Base-by-base conservation (phyloP, 495 filamentous ascomycete species). In the Annulohypoxylon maeteangense region DNA sequence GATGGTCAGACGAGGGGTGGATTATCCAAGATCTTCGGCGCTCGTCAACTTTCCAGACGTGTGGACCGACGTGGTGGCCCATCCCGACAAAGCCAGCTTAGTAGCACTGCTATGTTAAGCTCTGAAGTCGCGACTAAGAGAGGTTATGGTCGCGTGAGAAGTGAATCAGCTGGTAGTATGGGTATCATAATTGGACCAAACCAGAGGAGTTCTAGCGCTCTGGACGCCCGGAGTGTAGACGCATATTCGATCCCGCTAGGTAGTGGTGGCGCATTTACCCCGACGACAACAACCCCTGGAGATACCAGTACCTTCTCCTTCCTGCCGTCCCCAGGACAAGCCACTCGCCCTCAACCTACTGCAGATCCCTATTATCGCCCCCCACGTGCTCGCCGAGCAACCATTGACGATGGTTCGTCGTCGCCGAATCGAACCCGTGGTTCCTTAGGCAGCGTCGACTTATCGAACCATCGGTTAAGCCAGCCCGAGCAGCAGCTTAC, bases 11-110 rank as follows among this genome's bases (percentile, higher is more conserved):
- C 92, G 23, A 87, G 94, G 75, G 94, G 94, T 76, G 94, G 93
- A n/a, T 84, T 98, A 57, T 90, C 87, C 65, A 96, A 94, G 81
- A 93, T 94, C 22, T 94, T 97, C 75, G 95, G 94, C 23, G 93
- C 93, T 87, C 92, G 95, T 18, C 95, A 98, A 78, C 85, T 98
- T 8, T 94, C 93, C 11, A 89, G 90, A 62, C 90, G 94, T 63
- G 82, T 87, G 59, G 85, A 90, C 51, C 83, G 90, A 38, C 87
- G 85, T 53, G 87, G 83, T 36, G 83, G 83, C 11, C 84, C 82
- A 48, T 86, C 89, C 8, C 87, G 93, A 12, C 88, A 92, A 64
- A 95, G 92, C 72, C 88, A 94, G 78, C 87, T 90, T 8, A 97
- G 93, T 14, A 90, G 89, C 73, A 90, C 91, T 22, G 92, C 90